These are phyloP conservation scores for Calonectria pseudoturangicola DNA, from an alignment of 2,329 filamentous ascomycete species.

Conservation along the genomic window DNA sequence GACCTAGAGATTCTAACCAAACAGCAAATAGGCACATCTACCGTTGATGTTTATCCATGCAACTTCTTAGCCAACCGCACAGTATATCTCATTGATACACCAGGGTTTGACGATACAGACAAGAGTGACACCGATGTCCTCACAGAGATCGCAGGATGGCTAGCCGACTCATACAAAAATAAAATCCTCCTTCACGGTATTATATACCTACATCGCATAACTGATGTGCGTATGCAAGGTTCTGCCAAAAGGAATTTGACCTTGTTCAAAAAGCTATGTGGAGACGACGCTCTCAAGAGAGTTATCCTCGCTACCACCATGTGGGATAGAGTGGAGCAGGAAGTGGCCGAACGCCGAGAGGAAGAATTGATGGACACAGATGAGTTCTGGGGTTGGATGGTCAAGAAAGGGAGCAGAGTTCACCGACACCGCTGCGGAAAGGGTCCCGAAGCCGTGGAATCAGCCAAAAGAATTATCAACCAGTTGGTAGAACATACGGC, in stretches of 20 bases:
- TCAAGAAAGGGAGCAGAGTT: slow-evolving; percentile 30
- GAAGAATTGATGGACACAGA: slow-evolving; percentile 31
- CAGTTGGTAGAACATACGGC: neutral
- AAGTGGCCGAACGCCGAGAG: slow-evolving; percentile 19
- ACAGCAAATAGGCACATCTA: slow-evolving; percentile 31
- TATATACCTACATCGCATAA: slow-evolving; percentile 44
- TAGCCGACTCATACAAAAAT: slow-evolving; percentile 53
- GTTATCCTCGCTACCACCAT: slow-evolving; percentile 36
- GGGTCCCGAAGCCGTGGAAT: neutral
- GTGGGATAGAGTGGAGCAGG: slow-evolving; percentile 29
- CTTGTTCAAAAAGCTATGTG: slow-evolving; percentile 41
- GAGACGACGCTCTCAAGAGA: slow-evolving; percentile 31
- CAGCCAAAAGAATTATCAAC: slow-evolving; percentile 30
- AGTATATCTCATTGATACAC: slow-evolving; percentile 63
- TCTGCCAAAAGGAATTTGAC: slow-evolving; percentile 41
- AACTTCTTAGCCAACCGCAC: slow-evolving; percentile 10
- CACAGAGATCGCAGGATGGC: slow-evolving; percentile 58
- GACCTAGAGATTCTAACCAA: neutral
- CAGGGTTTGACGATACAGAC: slow-evolving; percentile 66
- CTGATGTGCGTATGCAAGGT: slow-evolving; percentile 41
- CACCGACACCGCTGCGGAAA: slow-evolving; percentile 27
- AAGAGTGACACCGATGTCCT: slow-evolving; percentile 63
- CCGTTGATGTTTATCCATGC: slow-evolving; percentile 33
- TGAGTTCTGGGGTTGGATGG: slow-evolving; percentile 45
- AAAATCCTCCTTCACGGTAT: slow-evolving; percentile 41